Conservation (phyloP, 2,329 filamentous ascomycete species). For the Arthroderma uncinatum region DNA sequence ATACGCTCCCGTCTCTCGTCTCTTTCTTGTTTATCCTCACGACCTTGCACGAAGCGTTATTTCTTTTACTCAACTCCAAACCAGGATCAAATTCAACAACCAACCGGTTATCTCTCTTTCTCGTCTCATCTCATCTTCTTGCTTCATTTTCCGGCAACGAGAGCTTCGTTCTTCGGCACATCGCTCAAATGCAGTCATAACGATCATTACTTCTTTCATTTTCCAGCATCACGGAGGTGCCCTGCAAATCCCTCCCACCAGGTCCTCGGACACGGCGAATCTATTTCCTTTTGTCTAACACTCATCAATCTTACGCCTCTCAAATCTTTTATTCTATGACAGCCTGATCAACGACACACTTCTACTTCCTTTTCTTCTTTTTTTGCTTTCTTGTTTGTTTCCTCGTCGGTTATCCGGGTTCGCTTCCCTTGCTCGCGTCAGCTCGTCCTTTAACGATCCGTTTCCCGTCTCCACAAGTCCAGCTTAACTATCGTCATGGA, state of each 20-base stretch:
- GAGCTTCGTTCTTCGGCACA: conserved; percentile 5
- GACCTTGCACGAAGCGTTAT: conserved; percentile 16
- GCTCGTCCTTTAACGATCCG: background rate
- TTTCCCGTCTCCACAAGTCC: conserved; percentile 1
- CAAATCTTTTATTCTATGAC: conserved; percentile 24
- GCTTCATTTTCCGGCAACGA: conserved; percentile 7
- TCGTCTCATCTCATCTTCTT: background rate
- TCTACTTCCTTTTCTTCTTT: conserved; percentile 23
- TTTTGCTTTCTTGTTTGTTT: conserved; percentile 21
- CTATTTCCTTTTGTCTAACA: conserved; percentile 14
- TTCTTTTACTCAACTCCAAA: conserved; percentile 6
- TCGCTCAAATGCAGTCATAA: conserved; percentile 17
- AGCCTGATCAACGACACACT: conserved; percentile 32
- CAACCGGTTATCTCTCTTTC: conserved; percentile 7
- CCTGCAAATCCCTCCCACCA: conserved; percentile 6
- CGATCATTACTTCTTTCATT: conserved; percentile 14
- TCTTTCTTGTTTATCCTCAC: conserved; percentile 9
- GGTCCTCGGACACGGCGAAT: conserved; percentile 22
- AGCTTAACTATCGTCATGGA: conserved; percentile 49
- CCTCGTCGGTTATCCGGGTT: conserved; percentile 13
- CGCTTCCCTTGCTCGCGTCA: conserved; percentile 3
- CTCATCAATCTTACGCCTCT: conserved; percentile 6
- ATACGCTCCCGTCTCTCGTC: background rate
- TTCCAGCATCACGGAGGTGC: conserved; percentile 4
- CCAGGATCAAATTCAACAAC: background rate